Base-by-base conservation (phyloP, 1,284 basidiomycete genomes). In the Ustilago trichophora region DNA sequence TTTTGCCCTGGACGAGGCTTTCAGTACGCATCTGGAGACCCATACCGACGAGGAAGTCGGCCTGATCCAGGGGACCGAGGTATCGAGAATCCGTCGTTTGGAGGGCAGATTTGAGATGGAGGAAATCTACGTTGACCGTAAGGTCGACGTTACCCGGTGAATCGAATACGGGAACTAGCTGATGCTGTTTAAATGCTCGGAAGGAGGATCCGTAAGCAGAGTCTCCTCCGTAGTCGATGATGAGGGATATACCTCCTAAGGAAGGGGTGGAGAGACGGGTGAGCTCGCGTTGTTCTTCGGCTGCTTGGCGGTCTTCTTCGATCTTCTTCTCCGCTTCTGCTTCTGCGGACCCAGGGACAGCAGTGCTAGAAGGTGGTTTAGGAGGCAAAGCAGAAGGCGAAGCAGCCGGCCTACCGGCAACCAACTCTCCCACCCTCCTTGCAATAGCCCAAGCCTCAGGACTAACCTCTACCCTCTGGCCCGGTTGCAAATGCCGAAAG, bases 91-190 rank as follows among this genome's bases (percentile, higher is more conserved):
- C 62, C 46, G 81, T 77, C 2, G 76, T 71, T 6, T 44, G 80
- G 58, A 94, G 83, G 0, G 92, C 89, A 81, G 94, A 91, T 70
- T 86, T 86, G 34, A 98, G 85, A 79, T 91, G 91, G 0, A 88
- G 86, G 82, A 98, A 99, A 82, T 98, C 93, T 46, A 99, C 95
- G 77, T 98, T 97, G 26, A 90, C 89, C 0, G 96, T 98, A 43
- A 98, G 83, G 82, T 98, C 96, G 38, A 91, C 90, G 40, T 90
- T 85, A 11, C 96, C 95, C 0, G 95, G 94, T 10, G 86, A 83
- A 51, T 89, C 85, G 76, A 98, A 94, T 0, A 92, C 86, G 77
- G 94, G 90, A 0, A 92, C 91, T 18, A 93, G 87, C 64, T 89
- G 85, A 81, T 98, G 96, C 24, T 88, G 85, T 73, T 89, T 89